These are phyloP conservation scores for Talaromyces adpressus DNA, from an alignment of 495 filamentous ascomycete genomes.

Conservation along the genomic window DNA sequence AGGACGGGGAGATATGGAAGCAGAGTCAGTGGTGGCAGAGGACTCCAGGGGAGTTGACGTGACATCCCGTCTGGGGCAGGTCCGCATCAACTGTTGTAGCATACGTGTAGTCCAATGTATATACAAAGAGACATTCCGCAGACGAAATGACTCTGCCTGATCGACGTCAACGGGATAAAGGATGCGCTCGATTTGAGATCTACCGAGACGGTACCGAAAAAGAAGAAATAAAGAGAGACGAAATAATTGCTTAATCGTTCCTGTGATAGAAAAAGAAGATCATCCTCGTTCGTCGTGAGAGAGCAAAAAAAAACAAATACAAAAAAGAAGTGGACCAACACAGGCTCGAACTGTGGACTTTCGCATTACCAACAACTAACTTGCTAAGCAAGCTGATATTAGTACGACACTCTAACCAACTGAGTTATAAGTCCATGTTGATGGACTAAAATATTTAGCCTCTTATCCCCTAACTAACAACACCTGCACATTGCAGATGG, in stretches of 20 bases:
- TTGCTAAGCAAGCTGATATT: background rate
- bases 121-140: too few species aligned
- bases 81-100: too few species aligned
- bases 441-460: background rate
- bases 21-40: constrained; percentile 5
- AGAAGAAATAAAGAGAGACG: background rate
- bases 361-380: background rate
- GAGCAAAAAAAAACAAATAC: background rate
- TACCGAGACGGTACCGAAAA: background rate
- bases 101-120: too few species aligned
- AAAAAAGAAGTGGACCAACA: background rate
- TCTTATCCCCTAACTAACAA: background rate
- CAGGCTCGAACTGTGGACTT: background rate
- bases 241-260: too few species aligned
- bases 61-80: too few species aligned
- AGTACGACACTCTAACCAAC: background rate
- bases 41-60: background rate
- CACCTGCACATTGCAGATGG: background rate
- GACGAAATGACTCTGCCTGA: too few species aligned
- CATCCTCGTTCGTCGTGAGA: too few species aligned
- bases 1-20: background rate
- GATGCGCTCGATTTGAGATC: too few species aligned
- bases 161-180: too few species aligned
- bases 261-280: too few species aligned
- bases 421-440: background rate